These are phyloP conservation scores for Neurospora sp. DNA, from an alignment of 2,329 filamentous ascomycete species.

Conservation along the genomic window DNA sequence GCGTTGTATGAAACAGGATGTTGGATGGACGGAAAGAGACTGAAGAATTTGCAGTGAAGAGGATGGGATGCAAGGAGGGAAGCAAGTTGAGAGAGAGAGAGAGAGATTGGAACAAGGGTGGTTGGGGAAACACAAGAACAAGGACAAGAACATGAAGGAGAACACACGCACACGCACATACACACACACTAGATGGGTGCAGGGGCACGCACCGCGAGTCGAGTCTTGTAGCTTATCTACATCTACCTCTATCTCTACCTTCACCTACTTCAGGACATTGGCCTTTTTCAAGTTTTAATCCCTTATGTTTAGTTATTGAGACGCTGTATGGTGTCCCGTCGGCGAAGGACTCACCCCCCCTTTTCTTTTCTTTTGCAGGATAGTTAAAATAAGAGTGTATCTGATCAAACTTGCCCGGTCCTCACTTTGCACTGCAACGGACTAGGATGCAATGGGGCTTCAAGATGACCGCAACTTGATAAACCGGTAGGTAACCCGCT, in stretches of 20 bases:
- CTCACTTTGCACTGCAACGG: too few species aligned
- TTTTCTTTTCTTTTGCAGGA: neutral
- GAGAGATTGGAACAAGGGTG: neutral
- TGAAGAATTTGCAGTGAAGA: neutral
- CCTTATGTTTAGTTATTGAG: neutral
- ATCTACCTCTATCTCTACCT: neutral
- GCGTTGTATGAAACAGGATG: neutral
- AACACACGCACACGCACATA: neutral
- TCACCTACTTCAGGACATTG: neutral
- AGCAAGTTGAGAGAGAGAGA: neutral
- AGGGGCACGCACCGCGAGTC: neutral
- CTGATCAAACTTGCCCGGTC: neutral
- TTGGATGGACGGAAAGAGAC: neutral
- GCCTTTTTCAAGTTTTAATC: neutral
- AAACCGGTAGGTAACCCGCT: too few species aligned
- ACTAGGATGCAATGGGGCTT: too few species aligned
- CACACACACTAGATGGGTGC: neutral
- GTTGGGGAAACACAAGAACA: neutral
- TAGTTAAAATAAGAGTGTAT: neutral
- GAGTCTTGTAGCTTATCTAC: neutral
- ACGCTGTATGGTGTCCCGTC: neutral
- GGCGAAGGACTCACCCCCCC: neutral
- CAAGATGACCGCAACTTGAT: too few species aligned
- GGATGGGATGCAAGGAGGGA: neutral
- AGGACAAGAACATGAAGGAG: neutral